A percentile compares a stretch with the other conserved stretches of the same genome.
Evolutionary conservation across 768 basidiomycete genomes (phyloP).

Genomic region (Rhodotorula sphaerocarpa): DNA sequence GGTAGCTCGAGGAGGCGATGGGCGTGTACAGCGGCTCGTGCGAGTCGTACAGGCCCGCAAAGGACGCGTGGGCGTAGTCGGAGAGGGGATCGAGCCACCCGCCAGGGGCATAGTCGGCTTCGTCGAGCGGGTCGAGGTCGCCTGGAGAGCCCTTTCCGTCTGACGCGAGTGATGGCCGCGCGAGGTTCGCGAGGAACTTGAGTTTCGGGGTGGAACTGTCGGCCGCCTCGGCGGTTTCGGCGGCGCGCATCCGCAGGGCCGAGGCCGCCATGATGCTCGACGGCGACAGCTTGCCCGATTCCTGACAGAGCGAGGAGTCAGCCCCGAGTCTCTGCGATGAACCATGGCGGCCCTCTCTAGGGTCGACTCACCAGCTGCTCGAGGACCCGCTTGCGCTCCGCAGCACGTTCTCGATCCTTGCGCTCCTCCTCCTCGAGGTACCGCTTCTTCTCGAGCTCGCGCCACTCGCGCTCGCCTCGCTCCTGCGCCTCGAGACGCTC

Average conservation of each 20-base stretch:
- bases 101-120: constrained; percentile 46
- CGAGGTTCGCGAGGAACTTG: constrained; percentile 26
- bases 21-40: constrained; percentile 51
- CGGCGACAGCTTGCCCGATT: constrained; percentile 2
- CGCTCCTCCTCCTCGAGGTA: constrained; percentile 27
- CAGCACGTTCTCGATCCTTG: constrained; percentile 41
- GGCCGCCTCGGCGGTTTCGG: neutral
- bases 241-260: constrained; percentile 23
- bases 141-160: too few species aligned
- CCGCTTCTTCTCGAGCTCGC: constrained; percentile 18
- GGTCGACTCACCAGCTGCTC: constrained; percentile 9
- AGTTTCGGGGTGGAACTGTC: constrained; percentile 1
- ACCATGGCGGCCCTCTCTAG: neutral
- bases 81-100: constrained; percentile 62
- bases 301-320: neutral
- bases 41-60: constrained; percentile 58
- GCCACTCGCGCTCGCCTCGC: constrained; percentile 51
- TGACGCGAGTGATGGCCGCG: neutral
- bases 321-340: neutral
- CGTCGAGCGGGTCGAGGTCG: constrained; percentile 40
- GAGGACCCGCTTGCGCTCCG: constrained; percentile 22
- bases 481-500: constrained; percentile 51
- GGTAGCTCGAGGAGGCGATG: neutral
- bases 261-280: constrained; percentile 13
- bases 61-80: constrained; percentile 51